Percentiles rank a stretch among this genome's conserved stretches.
Conservation (phyloP, 2,329 filamentous ascomycete species). For the Colletotrichum shisoi region DNA sequence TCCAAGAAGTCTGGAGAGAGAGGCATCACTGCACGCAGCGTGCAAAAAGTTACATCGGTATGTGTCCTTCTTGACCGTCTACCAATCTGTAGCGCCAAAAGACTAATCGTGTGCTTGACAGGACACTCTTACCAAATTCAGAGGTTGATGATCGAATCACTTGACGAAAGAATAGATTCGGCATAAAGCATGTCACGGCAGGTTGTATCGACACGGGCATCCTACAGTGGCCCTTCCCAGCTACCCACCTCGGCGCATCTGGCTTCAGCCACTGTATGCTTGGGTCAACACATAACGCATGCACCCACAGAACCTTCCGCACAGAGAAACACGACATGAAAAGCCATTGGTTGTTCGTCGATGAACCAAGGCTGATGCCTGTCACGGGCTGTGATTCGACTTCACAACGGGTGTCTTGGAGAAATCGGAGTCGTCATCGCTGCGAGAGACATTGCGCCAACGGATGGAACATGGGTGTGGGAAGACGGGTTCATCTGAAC, state of each 20-base stretch:
- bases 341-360: background rate
- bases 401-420: background rate
- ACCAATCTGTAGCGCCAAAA: background rate
- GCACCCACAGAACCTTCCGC: background rate
- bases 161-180: background rate
- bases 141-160: conserved; percentile 52
- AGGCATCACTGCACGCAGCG: conserved; percentile 75
- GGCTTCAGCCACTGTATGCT: background rate
- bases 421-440: background rate
- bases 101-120: conserved; percentile 45
- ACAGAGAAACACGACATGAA: background rate
- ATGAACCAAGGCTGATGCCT: background rate
- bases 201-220: background rate
- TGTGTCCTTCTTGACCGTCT: conserved; percentile 44
- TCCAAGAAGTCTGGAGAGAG: conserved; percentile 78
- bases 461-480: background rate
- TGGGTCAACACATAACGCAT: background rate
- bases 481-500: conserved; percentile 13
- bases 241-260: background rate
- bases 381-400: too few species aligned
- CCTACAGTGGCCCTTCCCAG: too few species aligned
- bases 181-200: background rate
- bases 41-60: conserved; percentile 80
- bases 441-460: background rate
- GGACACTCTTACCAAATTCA: conserved; percentile 73